phyloP scores from a whole-genome alignment of 1,284 basidiomycete genomes.

The Leccinum pachyderme region DNA sequence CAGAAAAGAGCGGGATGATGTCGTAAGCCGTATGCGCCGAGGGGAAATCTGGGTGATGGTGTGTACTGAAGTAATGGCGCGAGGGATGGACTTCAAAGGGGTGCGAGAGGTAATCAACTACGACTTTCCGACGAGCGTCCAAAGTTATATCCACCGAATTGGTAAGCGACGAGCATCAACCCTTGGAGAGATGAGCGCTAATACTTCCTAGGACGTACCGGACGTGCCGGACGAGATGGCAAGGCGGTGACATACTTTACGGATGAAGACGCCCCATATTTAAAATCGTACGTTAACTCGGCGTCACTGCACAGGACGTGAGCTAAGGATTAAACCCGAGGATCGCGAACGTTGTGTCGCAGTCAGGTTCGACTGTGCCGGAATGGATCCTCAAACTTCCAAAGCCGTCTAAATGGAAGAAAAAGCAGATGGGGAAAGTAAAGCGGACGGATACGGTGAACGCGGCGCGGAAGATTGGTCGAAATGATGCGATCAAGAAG shows the following conservation, averaged over 20 bases:
- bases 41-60: conserved; percentile 92
- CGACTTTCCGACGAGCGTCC: conserved; percentile 91
- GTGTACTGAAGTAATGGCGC: conserved; percentile 92
- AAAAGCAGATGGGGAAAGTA: conserved; percentile 80
- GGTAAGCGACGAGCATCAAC: conserved; percentile 44
- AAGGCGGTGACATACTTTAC: conserved; percentile 96
- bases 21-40: conserved; percentile 79
- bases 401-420: conserved; percentile 87
- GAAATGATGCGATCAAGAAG: conserved; percentile 71
- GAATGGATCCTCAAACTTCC: conserved; percentile 88
- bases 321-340: conserved; percentile 39
- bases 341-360: conserved; percentile 91
- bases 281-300: conserved; percentile 72
- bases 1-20: conserved; percentile 83
- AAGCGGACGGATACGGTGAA: conserved; percentile 78
- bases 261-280: conserved; percentile 86
- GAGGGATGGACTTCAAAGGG: conserved; percentile 98
- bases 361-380: conserved; percentile 86
- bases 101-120: conserved; percentile 96
- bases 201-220: conserved; percentile 73
- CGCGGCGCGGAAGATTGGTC: conserved; percentile 69
- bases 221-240: conserved; percentile 88
- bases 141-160: conserved; percentile 95
- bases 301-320: conserved; percentile 8
- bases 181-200: background rate